Base-by-base conservation (phyloP, 1,139 yeast species). In the Kodamaea sp. region DNA sequence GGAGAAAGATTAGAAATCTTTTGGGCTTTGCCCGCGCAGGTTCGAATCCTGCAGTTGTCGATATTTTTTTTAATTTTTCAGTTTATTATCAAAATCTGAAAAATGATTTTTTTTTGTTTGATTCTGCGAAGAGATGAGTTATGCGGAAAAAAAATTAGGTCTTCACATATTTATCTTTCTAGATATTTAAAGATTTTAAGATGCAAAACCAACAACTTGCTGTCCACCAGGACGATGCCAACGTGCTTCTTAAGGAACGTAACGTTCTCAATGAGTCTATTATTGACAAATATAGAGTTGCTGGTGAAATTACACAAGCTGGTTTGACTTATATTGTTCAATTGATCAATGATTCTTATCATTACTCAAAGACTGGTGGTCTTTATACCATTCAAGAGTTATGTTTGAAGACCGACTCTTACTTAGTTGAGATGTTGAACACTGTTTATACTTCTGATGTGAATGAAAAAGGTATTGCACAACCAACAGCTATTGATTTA, bases 231-330 rank as follows among this genome's bases (percentile, higher is more conserved):
- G 83, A 79, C 53, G 92, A 84, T 59, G 81, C 89, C 49, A 81
- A 84, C 55, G 67, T 82, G 51, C 75, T 88, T 49, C 73, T 88
- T 52, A 82, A 80, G 53, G 83, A 83, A 52, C 86, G 80, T 62
- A 88, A 88, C 60, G 73, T 79, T 38, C 72, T 88, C 46, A 72
- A 70, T 49, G 82, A 74, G 29, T 49, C 73, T 10, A 81, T 84
- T 11, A 58, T 87, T 35, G 90, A 83, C 51, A 90, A 89, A 64
- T 89, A 90, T 65, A 76, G 95, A 60, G 73, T 81, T 37, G 96
- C 96, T 7, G 97, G 96, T 32, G 90, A 86, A 63, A 81, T 90
- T 52, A 71, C 94, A n/a, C 97, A 89, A 64, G 84, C 96, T 12
- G 86, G 89, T 38, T 69, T 90, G 50, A 69, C 75, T 44, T 84